Evolutionary conservation across 1,139 yeast genomes (phyloP), one percentile per base, ranked within the genome.

Genomic region (Saccharomyces hybrid): DNA sequence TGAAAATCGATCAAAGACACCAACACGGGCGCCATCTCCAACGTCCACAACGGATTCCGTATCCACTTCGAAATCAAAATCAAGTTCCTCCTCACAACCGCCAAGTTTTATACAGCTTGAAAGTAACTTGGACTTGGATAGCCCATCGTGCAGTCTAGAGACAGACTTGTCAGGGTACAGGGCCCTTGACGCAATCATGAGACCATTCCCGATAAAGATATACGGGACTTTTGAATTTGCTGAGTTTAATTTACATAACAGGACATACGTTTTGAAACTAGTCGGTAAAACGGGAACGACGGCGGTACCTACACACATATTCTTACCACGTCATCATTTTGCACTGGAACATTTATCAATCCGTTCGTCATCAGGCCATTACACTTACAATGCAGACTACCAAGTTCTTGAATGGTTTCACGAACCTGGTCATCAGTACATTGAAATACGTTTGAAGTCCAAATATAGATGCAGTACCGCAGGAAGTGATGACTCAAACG

Each of bases 401-500:
- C 88, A 85, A 59, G 73, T 82, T 48, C 66, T 89, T 54, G 83
- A 80, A 62, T 89, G 97, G 97, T 74, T 75, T 62, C 95, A 87
- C 65, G 78, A 71, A 0, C 55, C 66, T 0, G 80, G 79, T 1
- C 60, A 63, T 19, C 80, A 76, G 50, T 59, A 58, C 28, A 59
- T 72, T 2, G 58, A 52, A 25, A 60, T 70, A n/a, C 25, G 25
- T 44, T 3, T 16, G 25, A 16, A 50, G n/a, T 34, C 49, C 9
- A 47, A 14, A 28, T 38, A 29, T 14, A 23, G 29, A 9, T 3
- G 42, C 13, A 23, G 44, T 51, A 19, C 38, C 28, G 19, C 19
- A 19, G 19, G 19, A 19, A 19, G 19, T 19, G 42, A 38, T 16
- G 42, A 16, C 9, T 38, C 42, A 4, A 38, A 8, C 42, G 42